phyloP scores from a whole-genome alignment of 1,284 basidiomycete species.

The Ganoderma lucidum region DNA sequence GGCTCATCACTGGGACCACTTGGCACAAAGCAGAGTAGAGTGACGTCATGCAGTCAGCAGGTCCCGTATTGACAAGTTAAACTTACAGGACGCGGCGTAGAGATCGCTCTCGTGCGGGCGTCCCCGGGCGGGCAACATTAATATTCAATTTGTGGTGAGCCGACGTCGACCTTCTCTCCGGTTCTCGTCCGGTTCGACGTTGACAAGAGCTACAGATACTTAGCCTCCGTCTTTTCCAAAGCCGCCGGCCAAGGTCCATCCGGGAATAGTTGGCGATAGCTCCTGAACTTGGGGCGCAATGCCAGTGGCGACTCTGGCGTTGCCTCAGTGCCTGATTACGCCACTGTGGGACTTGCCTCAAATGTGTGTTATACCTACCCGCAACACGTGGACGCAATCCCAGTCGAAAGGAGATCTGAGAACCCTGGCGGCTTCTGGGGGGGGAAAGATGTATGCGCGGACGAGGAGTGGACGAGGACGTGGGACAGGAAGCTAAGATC shows the following conservation, averaged over 20 bases:
- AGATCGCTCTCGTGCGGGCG: background rate
- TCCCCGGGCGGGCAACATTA: background rate
- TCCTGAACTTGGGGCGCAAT: background rate
- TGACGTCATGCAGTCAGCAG: background rate
- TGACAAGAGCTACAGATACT: background rate
- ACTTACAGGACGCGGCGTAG: background rate
- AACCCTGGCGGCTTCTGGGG: background rate
- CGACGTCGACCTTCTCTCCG: background rate
- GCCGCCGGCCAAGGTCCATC: background rate
- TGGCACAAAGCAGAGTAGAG: background rate
- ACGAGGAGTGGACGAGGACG: conserved; percentile 12
- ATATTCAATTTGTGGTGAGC: background rate
- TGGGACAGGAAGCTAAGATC: conserved; percentile 20
- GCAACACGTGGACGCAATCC: background rate
- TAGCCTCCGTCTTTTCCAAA: background rate
- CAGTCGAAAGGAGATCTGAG: conserved; percentile 2
- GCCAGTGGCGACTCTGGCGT: background rate
- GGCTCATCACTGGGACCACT: background rate
- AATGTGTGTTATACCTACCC: background rate
- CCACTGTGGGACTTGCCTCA: background rate
- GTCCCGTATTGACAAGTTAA: too few relatives aligned
- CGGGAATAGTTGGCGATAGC: background rate
- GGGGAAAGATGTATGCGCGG: background rate
- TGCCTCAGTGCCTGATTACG: background rate
- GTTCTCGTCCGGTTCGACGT: background rate